A percentile compares a stretch with the other conserved stretches of the same genome.
These are phyloP conservation scores for Macrophomina pseudophaseolina DNA, from an alignment of 2,329 filamentous ascomycete species.

Conservation along the genomic window DNA sequence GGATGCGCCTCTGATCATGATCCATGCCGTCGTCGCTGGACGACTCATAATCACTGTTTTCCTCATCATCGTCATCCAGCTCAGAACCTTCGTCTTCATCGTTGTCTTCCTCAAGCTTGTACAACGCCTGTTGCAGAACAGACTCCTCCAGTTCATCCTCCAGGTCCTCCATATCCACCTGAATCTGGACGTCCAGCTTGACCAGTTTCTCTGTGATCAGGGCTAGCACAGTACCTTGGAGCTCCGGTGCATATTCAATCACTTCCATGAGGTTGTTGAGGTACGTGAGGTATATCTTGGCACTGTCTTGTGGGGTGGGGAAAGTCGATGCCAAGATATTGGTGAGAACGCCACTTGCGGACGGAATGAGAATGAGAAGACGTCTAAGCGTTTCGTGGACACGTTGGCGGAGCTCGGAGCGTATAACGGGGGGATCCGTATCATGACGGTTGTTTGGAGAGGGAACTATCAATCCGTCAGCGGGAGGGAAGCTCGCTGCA, in stretches of 20 bases:
- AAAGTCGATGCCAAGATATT: slow-evolving; percentile 71
- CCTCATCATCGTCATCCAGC: slow-evolving; percentile 51
- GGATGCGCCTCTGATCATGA: slow-evolving; percentile 65
- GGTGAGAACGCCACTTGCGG: slow-evolving; percentile 72
- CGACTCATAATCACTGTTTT: slow-evolving; percentile 72
- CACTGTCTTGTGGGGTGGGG: slow-evolving; percentile 76
- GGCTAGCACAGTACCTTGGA: slow-evolving; percentile 80
- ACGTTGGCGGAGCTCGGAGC: slow-evolving; percentile 70
- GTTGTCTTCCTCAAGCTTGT: slow-evolving; percentile 48
- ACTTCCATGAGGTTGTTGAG: slow-evolving; percentile 82
- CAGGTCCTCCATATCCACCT: slow-evolving; percentile 88
- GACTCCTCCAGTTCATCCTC: slow-evolving; percentile 85
- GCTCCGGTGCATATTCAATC: slow-evolving; percentile 75
- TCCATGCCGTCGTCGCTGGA: slow-evolving; percentile 67
- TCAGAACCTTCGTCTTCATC: slow-evolving; percentile 60
- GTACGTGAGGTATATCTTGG: slow-evolving; percentile 83
- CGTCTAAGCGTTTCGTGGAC: slow-evolving; percentile 78
- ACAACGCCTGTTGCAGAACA: slow-evolving; percentile 62
- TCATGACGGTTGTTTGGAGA: slow-evolving; percentile 59
- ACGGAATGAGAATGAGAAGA: slow-evolving; percentile 80
- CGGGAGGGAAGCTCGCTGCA: slow-evolving; percentile 20
- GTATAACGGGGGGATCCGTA: slow-evolving; percentile 63
- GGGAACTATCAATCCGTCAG: slow-evolving; percentile 54
- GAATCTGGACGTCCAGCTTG: slow-evolving; percentile 94
- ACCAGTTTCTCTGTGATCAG: slow-evolving; percentile 85